Evolutionary conservation across 2,329 filamentous ascomycete species (phyloP), one percentile per base, ranked within the genome.

Genomic region (Pseudogymnoascus sp.): DNA sequence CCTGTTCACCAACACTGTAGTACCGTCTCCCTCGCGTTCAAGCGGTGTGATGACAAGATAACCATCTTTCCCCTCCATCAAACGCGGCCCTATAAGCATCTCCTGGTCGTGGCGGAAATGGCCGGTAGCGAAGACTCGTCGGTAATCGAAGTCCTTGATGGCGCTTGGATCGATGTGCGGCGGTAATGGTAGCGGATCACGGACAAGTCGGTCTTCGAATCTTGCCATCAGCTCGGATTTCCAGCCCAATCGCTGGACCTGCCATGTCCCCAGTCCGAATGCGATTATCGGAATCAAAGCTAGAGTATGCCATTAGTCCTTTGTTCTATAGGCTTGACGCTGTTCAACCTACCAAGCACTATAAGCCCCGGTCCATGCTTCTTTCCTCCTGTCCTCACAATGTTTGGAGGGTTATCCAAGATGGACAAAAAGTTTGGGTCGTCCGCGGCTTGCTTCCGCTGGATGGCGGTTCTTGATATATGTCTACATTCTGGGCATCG

Each of bases 21-120:
- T 86, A 26, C 78, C 75, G 60, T 78, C 79, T 7, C 77, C 79
- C 1, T 80, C 79, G 59, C 92, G 79, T 76, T 97, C 92, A 4
- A 99, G 78, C 17, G 94, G 94, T 47, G 94, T 99, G 24, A 99
- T 79, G 37, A 99, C 93, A 69, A 95, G 84, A 75, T 86, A 99
- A 1, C 94, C 94, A 71, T 96, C 88, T 71, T 93, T 84, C 10
- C 93, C 93, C 65, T 99, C 93, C 64, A 86, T 83, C 78, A 96
- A 85, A 57, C 94, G 85, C 62, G 94, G 94, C 0, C 94, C 94
- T 63, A 99, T 86, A 60, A 99, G 80, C 92, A 99, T 99, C 78
- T 99, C 94, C 73, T 89, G 85, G 72, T 97, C 92, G 75, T 99
- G 94, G 39, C 89, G 79, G 67, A 91, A 86, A 61, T 75, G 78